These are phyloP conservation scores for Gliomastix tumulicola DNA, from an alignment of 2,329 filamentous ascomycete species.

Conservation along the genomic window DNA sequence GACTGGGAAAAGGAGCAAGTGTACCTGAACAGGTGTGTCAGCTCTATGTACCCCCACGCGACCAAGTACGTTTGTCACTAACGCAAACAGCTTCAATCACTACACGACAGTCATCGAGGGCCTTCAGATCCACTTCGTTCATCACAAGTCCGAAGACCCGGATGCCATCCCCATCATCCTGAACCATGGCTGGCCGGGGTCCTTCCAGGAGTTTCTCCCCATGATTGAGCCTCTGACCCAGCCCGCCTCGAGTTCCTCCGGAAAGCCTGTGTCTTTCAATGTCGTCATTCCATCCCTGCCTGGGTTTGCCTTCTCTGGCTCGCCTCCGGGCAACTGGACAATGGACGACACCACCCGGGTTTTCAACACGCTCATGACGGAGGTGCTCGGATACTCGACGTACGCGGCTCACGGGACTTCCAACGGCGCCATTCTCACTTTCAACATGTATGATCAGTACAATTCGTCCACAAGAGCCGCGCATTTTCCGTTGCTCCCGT, in stretches of 20 bases:
- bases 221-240: slow-evolving; percentile 23
- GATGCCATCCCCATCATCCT: slow-evolving; percentile 31
- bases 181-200: slow-evolving; percentile 34
- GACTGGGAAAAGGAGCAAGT: slow-evolving; percentile 11
- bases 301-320: slow-evolving; percentile 34
- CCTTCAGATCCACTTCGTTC: slow-evolving; percentile 6
- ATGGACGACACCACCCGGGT: slow-evolving; percentile 25
- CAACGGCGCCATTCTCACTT: slow-evolving; percentile 7
- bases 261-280: slow-evolving; percentile 30
- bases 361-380: slow-evolving; percentile 26
- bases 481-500: neutral
- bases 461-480: neutral
- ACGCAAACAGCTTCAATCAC: slow-evolving; percentile 7
- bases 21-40: slow-evolving; percentile 8
- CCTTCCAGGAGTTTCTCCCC: slow-evolving; percentile 26
- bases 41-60: too few species aligned
- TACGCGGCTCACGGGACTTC: slow-evolving; percentile 11
- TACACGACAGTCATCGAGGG: slow-evolving; percentile 10
- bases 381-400: slow-evolving; percentile 25
- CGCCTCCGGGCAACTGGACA: slow-evolving; percentile 21
- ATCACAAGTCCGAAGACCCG: neutral
- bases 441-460: slow-evolving; percentile 1
- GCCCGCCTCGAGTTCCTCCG: slow-evolving; percentile 6
- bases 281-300: slow-evolving; percentile 36
- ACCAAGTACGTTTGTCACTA: too few species aligned